These are phyloP conservation scores for Aspergillus melleus DNA, from an alignment of 2,329 filamentous ascomycete genomes.

Conservation along the genomic window DNA sequence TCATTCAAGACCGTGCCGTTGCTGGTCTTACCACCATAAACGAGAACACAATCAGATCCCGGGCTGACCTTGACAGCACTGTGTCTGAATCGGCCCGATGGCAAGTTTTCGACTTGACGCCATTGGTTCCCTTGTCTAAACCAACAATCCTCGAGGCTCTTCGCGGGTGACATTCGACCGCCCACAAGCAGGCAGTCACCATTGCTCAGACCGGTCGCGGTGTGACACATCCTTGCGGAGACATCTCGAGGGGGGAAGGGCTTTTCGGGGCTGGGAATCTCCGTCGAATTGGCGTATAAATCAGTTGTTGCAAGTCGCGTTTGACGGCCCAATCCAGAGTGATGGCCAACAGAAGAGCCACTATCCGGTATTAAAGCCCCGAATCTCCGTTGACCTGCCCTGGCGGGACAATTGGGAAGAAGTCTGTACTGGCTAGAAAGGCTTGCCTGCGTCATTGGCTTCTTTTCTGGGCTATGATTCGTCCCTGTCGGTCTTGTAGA, in stretches of 20 bases:
- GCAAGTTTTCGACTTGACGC: conserved; percentile 66
- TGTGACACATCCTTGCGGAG: conserved; percentile 67
- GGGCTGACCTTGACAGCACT: conserved; percentile 54
- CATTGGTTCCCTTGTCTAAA: conserved; percentile 63
- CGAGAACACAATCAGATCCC: conserved; percentile 49
- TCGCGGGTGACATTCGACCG: conserved; percentile 74
- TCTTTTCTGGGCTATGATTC: background rate
- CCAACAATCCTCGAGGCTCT: conserved; percentile 74
- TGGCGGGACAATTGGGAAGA: conserved; percentile 26
- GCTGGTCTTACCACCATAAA: conserved; percentile 63
- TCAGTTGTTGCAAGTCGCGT: conserved; percentile 50
- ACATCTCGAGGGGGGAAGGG: conserved; percentile 42
- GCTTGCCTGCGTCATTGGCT: background rate
- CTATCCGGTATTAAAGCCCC: conserved; percentile 53
- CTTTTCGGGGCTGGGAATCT: conserved; percentile 49
- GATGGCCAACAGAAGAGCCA: conserved; percentile 33
- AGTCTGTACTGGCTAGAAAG: conserved; percentile 20
- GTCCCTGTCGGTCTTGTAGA: conserved; percentile 34
- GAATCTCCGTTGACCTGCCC: conserved; percentile 59
- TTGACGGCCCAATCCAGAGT: conserved; percentile 47
- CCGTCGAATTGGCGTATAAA: conserved; percentile 48
- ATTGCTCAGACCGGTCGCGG: conserved; percentile 65
- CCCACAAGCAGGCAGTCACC: conserved; percentile 67
- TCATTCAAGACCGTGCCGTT: conserved; percentile 50
- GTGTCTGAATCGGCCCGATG: conserved; percentile 73